phyloP scores from a whole-genome alignment of 495 filamentous ascomycete species.

The Clohesyomyces aquaticus region DNA sequence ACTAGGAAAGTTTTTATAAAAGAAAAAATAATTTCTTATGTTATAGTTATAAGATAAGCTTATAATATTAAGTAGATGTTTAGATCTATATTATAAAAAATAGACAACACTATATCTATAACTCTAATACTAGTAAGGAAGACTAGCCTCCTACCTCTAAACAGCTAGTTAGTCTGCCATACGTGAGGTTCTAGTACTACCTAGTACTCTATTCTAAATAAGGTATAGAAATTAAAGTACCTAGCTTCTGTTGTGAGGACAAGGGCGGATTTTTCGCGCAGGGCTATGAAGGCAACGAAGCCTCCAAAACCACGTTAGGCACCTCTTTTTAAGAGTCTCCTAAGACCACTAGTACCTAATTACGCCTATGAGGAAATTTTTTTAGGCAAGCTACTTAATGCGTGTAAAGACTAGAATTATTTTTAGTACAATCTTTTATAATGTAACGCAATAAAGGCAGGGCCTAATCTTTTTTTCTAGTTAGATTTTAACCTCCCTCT shows the following conservation, averaged over 20 bases:
- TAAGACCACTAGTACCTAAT: background rate
- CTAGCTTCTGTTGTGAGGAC: background rate
- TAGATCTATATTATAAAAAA: conserved; percentile 2
- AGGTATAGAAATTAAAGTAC: background rate
- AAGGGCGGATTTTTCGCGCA: too few relatives aligned
- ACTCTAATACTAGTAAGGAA: background rate
- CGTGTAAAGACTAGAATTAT: background rate
- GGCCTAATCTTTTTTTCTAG: too few relatives aligned
- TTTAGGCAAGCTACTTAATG: too few relatives aligned
- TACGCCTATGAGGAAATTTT: background rate
- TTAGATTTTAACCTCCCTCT: too few relatives aligned
- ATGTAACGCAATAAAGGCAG: background rate
- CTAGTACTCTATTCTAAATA: background rate
- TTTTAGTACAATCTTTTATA: background rate
- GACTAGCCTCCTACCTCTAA: background rate
- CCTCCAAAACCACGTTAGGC: background rate
- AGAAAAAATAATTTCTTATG: background rate
- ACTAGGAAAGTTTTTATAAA: background rate
- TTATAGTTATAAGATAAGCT: background rate
- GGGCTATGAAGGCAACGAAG: too few relatives aligned
- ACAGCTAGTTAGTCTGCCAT: background rate
- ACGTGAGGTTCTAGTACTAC: background rate
- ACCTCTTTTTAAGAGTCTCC: background rate
- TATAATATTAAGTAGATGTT: background rate
- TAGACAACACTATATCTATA: background rate